Evolutionary conservation across 1,284 basidiomycete genomes (phyloP).

Genomic region (Moesziomyces aphidis): DNA sequence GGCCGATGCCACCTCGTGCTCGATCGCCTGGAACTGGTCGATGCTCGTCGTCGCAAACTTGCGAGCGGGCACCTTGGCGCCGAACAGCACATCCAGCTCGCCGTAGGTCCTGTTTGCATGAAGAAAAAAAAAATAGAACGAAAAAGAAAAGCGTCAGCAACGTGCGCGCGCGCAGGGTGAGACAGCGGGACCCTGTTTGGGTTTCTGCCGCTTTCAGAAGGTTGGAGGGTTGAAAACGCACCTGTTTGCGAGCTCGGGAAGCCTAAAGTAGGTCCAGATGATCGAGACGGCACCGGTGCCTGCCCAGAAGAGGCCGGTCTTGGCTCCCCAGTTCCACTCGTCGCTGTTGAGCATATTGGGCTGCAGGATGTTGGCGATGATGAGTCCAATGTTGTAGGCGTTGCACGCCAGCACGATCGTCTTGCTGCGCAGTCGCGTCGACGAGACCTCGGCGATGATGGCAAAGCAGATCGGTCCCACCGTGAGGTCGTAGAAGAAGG

Average conservation of each 20-base stretch:
- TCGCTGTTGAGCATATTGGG: slow-evolving; percentile 69
- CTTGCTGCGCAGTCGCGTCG: slow-evolving; percentile 71
- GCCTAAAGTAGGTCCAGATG: slow-evolving; percentile 65
- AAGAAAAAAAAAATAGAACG: slow-evolving; percentile 2
- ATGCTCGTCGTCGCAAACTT: slow-evolving; percentile 67
- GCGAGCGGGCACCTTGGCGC: slow-evolving; percentile 64
- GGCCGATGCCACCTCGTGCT: slow-evolving; percentile 11
- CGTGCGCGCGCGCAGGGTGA: too few relatives aligned
- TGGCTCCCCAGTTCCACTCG: slow-evolving; percentile 69
- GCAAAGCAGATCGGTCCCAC: slow-evolving; percentile 70
- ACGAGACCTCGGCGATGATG: slow-evolving; percentile 71
- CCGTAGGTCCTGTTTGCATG: slow-evolving; percentile 65
- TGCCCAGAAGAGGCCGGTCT: slow-evolving; percentile 69
- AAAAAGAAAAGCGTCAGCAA: not conserved
- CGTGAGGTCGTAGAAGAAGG: slow-evolving; percentile 68
- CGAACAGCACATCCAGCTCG: slow-evolving; percentile 70
- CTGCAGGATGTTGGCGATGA: slow-evolving; percentile 69
- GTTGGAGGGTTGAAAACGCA: slow-evolving; percentile 1
- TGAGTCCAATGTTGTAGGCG: slow-evolving; percentile 67
- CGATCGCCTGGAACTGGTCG: slow-evolving; percentile 51
- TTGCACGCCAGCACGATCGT: slow-evolving; percentile 72
- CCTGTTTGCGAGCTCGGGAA: slow-evolving; percentile 68
- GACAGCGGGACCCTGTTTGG: too few relatives aligned
- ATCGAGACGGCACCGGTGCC: slow-evolving; percentile 68
- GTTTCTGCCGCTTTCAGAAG: too few relatives aligned